Conservation (phyloP, 2,329 filamentous ascomycete genomes). For the Penicillium verrucosum region DNA sequence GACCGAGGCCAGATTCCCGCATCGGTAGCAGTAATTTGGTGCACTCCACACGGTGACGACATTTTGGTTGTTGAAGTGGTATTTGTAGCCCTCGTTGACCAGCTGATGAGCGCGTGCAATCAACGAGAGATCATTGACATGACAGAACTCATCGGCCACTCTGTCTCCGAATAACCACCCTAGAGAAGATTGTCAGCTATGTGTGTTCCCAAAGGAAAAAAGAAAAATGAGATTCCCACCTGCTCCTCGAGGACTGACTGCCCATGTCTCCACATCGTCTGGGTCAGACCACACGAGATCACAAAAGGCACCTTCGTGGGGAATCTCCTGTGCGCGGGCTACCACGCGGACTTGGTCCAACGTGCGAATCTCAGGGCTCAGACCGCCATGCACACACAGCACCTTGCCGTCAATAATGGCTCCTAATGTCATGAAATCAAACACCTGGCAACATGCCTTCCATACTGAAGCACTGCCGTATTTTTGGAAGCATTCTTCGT, state of each 20-base stretch:
- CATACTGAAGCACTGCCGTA: slow-evolving; percentile 97
- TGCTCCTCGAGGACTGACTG: slow-evolving; percentile 64
- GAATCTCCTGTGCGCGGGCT: slow-evolving; percentile 71
- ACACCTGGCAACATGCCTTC: slow-evolving; percentile 96
- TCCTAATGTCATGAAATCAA: slow-evolving; percentile 90
- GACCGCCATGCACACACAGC: slow-evolving; percentile 66
- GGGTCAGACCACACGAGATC: slow-evolving; percentile 75
- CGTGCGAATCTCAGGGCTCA: slow-evolving; percentile 10
- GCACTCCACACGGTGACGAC: slow-evolving; percentile 80
- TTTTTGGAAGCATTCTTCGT: slow-evolving; percentile 93
- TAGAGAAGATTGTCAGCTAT: neutral
- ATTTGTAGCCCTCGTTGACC: slow-evolving; percentile 79
- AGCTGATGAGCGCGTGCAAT: slow-evolving; percentile 72
- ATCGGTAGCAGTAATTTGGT: slow-evolving; percentile 95
- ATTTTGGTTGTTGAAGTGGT: slow-evolving; percentile 91
- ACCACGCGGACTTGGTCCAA: slow-evolving; percentile 69
- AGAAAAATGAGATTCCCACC: slow-evolving; percentile 44
- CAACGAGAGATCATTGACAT: slow-evolving; percentile 68
- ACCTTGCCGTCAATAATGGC: slow-evolving; percentile 77
- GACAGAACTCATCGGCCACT: slow-evolving; percentile 72
- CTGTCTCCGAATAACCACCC: slow-evolving; percentile 67
- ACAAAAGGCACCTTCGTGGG: slow-evolving; percentile 73
- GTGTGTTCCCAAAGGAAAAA: slow-evolving; percentile 37
- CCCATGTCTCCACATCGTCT: slow-evolving; percentile 68
- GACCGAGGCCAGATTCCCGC: slow-evolving; percentile 84